phyloP scores from a whole-genome alignment of 2,329 filamentous ascomycete species.

The Claviceps sp. region DNA sequence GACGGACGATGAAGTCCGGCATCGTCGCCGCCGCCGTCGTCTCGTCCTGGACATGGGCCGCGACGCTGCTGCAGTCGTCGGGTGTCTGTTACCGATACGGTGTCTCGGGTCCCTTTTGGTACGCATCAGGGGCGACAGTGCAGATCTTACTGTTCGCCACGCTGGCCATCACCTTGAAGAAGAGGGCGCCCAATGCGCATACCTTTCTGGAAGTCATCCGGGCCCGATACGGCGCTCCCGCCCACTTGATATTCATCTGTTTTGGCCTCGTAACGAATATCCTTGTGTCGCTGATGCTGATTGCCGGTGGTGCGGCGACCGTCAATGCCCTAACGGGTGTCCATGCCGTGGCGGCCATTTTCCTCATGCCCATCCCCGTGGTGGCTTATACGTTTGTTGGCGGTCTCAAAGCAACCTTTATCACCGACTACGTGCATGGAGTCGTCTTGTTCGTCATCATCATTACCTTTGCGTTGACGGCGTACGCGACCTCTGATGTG shows the following conservation, averaged over 20 bases:
- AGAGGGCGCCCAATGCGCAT: constrained; percentile 76
- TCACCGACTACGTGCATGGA: constrained; percentile 79
- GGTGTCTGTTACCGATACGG: constrained; percentile 75
- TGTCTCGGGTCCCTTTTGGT: constrained; percentile 47
- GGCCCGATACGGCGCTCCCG: constrained; percentile 58
- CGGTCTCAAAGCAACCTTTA: constrained; percentile 76
- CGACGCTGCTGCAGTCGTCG: constrained; percentile 65
- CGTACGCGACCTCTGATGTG: constrained; percentile 59
- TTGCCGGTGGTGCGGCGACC: constrained; percentile 62
- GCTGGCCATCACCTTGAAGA: constrained; percentile 79
- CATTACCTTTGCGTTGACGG: constrained; percentile 69
- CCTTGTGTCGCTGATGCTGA: constrained; percentile 76
- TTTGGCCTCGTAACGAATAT: constrained; percentile 80
- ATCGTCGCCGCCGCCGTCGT: constrained; percentile 84
- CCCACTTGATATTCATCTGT: constrained; percentile 67
- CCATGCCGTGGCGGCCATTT: constrained; percentile 56
- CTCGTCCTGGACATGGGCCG: constrained; percentile 87
- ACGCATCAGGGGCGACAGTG: constrained; percentile 60
- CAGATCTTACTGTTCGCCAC: constrained; percentile 86
- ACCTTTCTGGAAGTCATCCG: constrained; percentile 72
- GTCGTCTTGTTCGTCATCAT: constrained; percentile 78
- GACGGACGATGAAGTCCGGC: constrained; percentile 77
- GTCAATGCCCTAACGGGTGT: constrained; percentile 30
- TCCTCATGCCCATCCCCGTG: constrained; percentile 14
- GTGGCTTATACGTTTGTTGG: constrained; percentile 65